Evolutionary conservation across 1,284 basidiomycete species (phyloP).

Genomic region (Malassezia pachydermatis): DNA sequence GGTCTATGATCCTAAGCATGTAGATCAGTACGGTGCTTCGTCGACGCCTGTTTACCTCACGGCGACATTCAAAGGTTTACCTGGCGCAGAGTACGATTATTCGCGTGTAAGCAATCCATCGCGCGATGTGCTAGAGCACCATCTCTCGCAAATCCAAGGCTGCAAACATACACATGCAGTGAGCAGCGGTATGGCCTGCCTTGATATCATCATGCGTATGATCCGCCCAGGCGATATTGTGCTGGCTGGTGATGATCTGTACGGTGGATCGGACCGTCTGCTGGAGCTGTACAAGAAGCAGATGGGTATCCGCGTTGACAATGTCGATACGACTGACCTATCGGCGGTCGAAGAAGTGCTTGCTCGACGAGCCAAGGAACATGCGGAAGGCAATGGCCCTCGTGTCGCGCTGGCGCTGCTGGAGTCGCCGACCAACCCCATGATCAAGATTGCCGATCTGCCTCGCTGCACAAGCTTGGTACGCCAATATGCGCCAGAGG

Average conservation of each 20-base stretch:
- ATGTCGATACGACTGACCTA: slow-evolving; percentile 82
- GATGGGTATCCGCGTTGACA: slow-evolving; percentile 78
- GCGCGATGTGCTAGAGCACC: slow-evolving; percentile 51
- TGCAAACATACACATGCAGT: slow-evolving; percentile 73
- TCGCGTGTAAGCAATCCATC: slow-evolving; percentile 92
- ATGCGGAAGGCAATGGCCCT: slow-evolving; percentile 24
- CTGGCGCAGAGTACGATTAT: slow-evolving; percentile 78
- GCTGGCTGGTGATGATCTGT: slow-evolving; percentile 92
- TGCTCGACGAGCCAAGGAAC: slow-evolving; percentile 26
- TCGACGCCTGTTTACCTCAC: slow-evolving; percentile 96
- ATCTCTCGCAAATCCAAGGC: slow-evolving; percentile 43
- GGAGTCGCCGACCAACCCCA: slow-evolving; percentile 93
- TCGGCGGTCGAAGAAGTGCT: slow-evolving; percentile 42
- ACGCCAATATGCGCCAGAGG: slow-evolving; percentile 40
- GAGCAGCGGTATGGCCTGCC: slow-evolving; percentile 92
- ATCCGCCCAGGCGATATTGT: slow-evolving; percentile 90
- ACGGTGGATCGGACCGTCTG: slow-evolving; percentile 93
- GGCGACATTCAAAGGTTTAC: slow-evolving; percentile 92
- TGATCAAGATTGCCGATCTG: slow-evolving; percentile 89
- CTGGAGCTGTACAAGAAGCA: slow-evolving; percentile 80
- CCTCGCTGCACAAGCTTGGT: slow-evolving; percentile 49
- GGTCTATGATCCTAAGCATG: slow-evolving; percentile 69
- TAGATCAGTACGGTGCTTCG: slow-evolving; percentile 90
- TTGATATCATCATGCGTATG: slow-evolving; percentile 86
- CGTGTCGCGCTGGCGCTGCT: slow-evolving; percentile 55